Base-by-base conservation (phyloP, 225 moss, liverwort and hornwort genomes). In the Asterella californica region DNA sequence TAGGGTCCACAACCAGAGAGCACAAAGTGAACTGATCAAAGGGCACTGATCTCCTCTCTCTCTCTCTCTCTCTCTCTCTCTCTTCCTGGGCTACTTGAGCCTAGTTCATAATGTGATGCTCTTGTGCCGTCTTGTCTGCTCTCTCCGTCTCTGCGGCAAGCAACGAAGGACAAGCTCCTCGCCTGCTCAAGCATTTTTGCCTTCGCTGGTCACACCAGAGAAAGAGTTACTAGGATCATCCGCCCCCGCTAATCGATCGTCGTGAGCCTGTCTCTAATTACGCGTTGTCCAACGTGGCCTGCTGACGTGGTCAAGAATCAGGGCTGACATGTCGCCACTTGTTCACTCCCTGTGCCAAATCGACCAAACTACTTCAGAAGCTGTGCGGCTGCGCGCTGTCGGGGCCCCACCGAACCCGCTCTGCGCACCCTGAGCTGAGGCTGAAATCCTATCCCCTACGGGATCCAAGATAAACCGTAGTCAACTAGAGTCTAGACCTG, bases 311-410 rank as follows among this genome's bases (percentile, higher is more conserved):
- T 14, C 10, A 2, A 5, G 12, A n/a, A 34, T 70, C 69, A 34
- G 11, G 38, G 38, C 71, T 72, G 72, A 72, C 72, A 72, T 72
- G 46, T 72, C 72, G 47, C 38, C 72, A 72, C 72, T 2, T 72
- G 72, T 36, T 27, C 2, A 2, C 12, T 12, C 2, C 15, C 3
- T 15, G 18, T 0, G 69, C 22, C 69, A 36, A 9, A 36, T 36
- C 69, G 69, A 27, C 10, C 69, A 19, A 15, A 30, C 68, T 68
- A 32, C 68, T 68, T 14, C 68, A 12, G 18, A 21, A 25, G n/a
- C n/a, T 25, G 61, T 21, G 42, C 3, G 42, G 42, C 42, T 3
- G 3, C 42, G 3, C 42, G 42, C 42, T 42, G 42, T 42, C 42
- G 42, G 61, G 61, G 61, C 17, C 61, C 61, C 61, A 61, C 61